Base-by-base conservation (phyloP, 192 early-diverging fungal genomes). In the Obelidium mucronatum region DNA sequence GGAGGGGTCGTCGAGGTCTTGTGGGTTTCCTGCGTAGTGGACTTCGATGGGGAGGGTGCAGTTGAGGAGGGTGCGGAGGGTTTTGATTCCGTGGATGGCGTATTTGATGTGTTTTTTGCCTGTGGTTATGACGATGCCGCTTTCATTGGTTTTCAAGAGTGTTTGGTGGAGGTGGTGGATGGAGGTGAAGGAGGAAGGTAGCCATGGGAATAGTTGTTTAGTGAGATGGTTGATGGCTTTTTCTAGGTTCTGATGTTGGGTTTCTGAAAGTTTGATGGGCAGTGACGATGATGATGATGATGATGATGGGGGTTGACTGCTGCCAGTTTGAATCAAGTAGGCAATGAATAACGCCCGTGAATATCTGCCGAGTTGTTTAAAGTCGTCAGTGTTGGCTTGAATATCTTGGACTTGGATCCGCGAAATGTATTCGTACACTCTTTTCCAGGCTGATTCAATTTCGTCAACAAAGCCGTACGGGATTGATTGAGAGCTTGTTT, bases 1-100 rank as follows among this genome's bases (percentile, higher is more conserved):
- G 22, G 22, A 28, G 6, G 1, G 2, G 31, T 5, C 8, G n/a
- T 5, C 24, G 34, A 65, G 40, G 73, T 74, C 73, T 15, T 59
- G 28, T 1, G 8, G 8, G 40, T 83, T 74, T 24, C 81, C 81
- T 61, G 83, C 80, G 36, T 87, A 81, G 44, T 87, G 84, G 8
- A 91, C 48, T 53, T 91, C 82, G 73, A 91, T 90, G 0, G 88
- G 90, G 19, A 91, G 71, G 5, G 69, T 53, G 0, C 80, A 82
- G 35, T 85, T 62, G n/a, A 91, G 70, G 8, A 64, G 28, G 6
- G 62, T 26, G 8, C 73, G 73, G 34, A 74, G 60, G 26, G 61
- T 40, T 22, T 35, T 22, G 15, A 74, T 64, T 31, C n/a, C 13
- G 60, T 48, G 61, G n/a, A 58, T 11, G 3, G n/a, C n/a, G 40